Percentiles rank a stretch among this genome's conserved stretches.
Conservation (phyloP, 2,329 filamentous ascomycete species). For the Trichoderma endophyticum region DNA sequence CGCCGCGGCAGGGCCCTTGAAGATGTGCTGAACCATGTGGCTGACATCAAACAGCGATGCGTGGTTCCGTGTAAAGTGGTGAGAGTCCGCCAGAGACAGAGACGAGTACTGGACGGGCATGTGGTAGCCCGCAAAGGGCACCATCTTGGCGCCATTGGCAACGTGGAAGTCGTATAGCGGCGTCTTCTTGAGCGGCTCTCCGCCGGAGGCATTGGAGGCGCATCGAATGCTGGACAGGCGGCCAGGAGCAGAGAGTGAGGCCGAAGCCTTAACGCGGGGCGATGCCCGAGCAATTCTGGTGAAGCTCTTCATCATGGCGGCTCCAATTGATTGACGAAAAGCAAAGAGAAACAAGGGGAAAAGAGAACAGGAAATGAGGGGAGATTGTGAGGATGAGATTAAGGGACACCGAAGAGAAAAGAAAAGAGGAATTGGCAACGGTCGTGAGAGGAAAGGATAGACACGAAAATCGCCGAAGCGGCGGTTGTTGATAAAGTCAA, state of each 20-base stretch:
- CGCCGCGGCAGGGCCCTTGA: conserved; percentile 75
- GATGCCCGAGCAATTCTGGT: conserved; percentile 31
- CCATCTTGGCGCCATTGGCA: conserved; percentile 82
- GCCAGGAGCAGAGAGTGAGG: conserved; percentile 22
- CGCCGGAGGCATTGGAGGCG: conserved; percentile 29
- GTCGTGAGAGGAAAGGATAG: not conserved
- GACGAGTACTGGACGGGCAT: conserved; percentile 90
- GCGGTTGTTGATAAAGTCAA: not conserved
- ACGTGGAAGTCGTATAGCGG: conserved; percentile 77
- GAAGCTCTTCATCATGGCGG: conserved; percentile 35
- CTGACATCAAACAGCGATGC: conserved; percentile 93
- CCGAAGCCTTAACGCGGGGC: conserved; percentile 26
- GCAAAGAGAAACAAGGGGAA: not conserved
- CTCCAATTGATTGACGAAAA: conserved; percentile 10
- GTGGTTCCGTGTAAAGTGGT: conserved; percentile 83
- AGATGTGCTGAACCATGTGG: conserved; percentile 92
- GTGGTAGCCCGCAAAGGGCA: conserved; percentile 87
- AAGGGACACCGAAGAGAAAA: not conserved
- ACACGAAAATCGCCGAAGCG: not conserved
- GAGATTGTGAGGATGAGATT: not conserved
- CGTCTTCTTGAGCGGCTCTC: conserved; percentile 55
- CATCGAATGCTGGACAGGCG: conserved; percentile 27
- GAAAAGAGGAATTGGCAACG: not conserved
- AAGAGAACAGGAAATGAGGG: conserved; percentile 1
- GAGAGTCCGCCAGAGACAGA: conserved; percentile 76